Evolutionary conservation across 805 yeast species (phyloP), one percentile per base, ranked within the genome.

Genomic region (Ascoidea rubescens): DNA sequence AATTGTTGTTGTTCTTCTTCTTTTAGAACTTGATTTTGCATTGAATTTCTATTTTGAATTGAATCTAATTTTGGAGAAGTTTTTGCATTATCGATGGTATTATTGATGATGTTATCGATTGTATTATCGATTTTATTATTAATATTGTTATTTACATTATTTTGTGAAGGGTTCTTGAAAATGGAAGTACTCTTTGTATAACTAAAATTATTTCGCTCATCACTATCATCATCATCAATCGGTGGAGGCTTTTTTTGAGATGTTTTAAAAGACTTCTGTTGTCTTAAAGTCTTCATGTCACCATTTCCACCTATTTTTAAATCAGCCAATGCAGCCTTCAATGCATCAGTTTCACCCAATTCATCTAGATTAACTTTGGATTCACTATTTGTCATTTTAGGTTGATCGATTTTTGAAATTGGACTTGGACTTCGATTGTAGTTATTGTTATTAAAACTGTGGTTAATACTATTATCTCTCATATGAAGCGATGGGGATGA

Each of bases 311-410:
- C 72, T 16, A 66, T 57, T 46, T 66, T 65, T 50, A 70, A 58
- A 50, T 71, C 72, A 53, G 74, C 77, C 51, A 79, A 62, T 1
- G 81, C 81, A 2, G 79, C 77, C 42, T 78, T 72, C 47, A 79
- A 62, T 6, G 82, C 82, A 57, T 79, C 81, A n/a, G 54, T 54
- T 7, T 53, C 56, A 6, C 56, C 58, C 5, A 51, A 49, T 45
- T 55, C 60, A 49, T 43, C 58, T 47, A 53, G 57, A 48, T 49
- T 53, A 50, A 49, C 51, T 49, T 28, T 55, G n/a, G 53, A 52
- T 58, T 52, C 51, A 28, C 54, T 53, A 30, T 51, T 53, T 21
- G 52, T 47, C 49, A 53, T 56, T 50, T 54, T 52, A 37, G 58
- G 57, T 14, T 58, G 54, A 14, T 52, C 53, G 30, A 46, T 56